These are phyloP conservation scores for Pythium grandisporangium DNA, from an alignment of 352 stramenopile genomes.

Conservation along the genomic window DNA sequence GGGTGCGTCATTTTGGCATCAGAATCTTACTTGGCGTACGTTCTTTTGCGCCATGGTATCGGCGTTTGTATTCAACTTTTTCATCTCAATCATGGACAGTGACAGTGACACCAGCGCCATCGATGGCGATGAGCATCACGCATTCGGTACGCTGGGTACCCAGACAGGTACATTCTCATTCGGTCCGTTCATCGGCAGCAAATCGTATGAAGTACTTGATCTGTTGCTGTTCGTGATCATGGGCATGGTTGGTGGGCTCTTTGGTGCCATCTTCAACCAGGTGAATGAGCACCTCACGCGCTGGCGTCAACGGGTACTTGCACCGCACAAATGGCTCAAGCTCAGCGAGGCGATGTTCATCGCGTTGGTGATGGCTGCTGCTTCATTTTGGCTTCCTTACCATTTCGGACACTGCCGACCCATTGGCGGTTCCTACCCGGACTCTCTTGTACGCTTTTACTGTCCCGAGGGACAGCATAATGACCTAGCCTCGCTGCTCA, in stretches of 20 bases:
- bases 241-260: conserved; percentile 94
- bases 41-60: conserved; percentile 97
- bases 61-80: conserved; percentile 80
- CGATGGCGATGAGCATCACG: conserved; percentile 24
- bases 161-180: conserved; percentile 84
- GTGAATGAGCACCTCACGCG: conserved; percentile 91
- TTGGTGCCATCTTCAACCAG: conserved; percentile 95
- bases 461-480: conserved; percentile 96
- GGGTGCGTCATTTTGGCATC: conserved; percentile 97
- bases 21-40: conserved; percentile 96
- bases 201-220: conserved; percentile 93
- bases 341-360: conserved; percentile 62
- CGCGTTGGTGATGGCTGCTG: conserved; percentile 45
- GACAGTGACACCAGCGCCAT: conserved; percentile 20
- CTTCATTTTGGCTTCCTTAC: conserved; percentile 76
- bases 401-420: conserved; percentile 56
- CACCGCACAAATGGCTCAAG: conserved; percentile 59
- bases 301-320: conserved; percentile 43
- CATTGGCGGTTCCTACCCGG: conserved; percentile 44
- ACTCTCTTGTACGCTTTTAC: conserved; percentile 89
- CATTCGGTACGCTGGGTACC: conserved; percentile 59
- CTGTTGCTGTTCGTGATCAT: conserved; percentile 95
- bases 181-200: conserved; percentile 81
- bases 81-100: conserved; percentile 71
- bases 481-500: conserved; percentile 95